A percentile compares a stretch with the other conserved stretches of the same genome.
phyloP scores from a whole-genome alignment of 306 rosid species.

The Betula pendula region DNA sequence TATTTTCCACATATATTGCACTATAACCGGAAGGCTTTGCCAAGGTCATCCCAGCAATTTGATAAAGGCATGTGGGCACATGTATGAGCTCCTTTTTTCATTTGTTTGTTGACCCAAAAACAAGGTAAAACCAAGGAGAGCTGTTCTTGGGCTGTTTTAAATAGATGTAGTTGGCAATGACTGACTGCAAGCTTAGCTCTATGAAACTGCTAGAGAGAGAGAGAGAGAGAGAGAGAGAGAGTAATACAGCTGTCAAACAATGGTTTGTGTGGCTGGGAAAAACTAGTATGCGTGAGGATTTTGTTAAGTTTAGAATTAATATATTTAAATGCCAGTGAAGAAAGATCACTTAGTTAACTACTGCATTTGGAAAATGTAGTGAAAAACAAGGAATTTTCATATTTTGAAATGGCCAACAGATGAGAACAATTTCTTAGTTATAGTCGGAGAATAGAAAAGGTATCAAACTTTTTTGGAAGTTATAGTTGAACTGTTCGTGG shows the following conservation, averaged over 20 bases:
- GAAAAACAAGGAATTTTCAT: neutral
- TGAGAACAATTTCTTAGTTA: neutral
- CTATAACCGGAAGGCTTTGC: neutral
- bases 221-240: neutral
- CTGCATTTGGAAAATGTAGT: neutral
- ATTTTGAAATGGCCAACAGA: neutral
- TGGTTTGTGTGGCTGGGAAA: neutral
- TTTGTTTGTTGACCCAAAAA: constrained; percentile 1
- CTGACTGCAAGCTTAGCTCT: neutral
- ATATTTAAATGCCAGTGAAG: neutral
- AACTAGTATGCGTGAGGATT: neutral
- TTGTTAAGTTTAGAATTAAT: neutral
- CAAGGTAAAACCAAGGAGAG: neutral
- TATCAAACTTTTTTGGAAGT: neutral
- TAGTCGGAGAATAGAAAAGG: neutral
- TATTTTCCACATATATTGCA: too few relatives aligned
- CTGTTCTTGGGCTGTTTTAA: neutral
- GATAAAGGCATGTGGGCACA: neutral
- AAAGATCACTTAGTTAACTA: neutral
- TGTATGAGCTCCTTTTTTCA: neutral
- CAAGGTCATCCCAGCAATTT: neutral
- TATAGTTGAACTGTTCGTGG: neutral
- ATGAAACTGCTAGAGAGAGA: neutral
- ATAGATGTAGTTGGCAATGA: neutral
- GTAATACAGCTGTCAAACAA: neutral